A percentile compares a stretch with the other conserved stretches of the same genome.
Conservation (phyloP, 768 basidiomycete genomes). For the Phaffia australis region DNA sequence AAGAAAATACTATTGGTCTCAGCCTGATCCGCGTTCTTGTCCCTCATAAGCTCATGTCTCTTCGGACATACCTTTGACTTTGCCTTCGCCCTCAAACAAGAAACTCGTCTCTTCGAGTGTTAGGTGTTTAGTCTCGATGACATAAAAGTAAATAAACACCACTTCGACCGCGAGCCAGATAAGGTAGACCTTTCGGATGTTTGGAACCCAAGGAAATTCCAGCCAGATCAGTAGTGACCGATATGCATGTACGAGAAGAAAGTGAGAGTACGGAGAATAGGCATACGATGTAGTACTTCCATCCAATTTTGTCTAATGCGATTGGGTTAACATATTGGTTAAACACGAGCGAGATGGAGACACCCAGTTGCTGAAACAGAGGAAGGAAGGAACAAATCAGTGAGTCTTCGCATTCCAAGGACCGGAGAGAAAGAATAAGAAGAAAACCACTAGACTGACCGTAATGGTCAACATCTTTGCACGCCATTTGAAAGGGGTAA, state of each 20-base stretch:
- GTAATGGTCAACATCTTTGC: slow-evolving; percentile 78
- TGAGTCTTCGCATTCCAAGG: not conserved
- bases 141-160: slow-evolving; percentile 33
- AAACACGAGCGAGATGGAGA: slow-evolving; percentile 71
- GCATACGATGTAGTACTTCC: slow-evolving; percentile 36
- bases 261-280: not conserved
- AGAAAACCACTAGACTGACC: slow-evolving; percentile 29
- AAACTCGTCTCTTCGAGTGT: slow-evolving; percentile 73
- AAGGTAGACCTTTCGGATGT: too few relatives aligned
- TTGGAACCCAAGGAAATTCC: not conserved
- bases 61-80: slow-evolving; percentile 32
- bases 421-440: not conserved
- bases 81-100: slow-evolving; percentile 62
- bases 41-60: not conserved
- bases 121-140: slow-evolving; percentile 41
- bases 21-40: too few relatives aligned
- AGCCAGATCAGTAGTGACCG: not conserved
- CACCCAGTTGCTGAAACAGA: slow-evolving; percentile 30
- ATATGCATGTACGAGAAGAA: slow-evolving; percentile 2
- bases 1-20: not conserved
- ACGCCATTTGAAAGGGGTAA: slow-evolving; percentile 68
- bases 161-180: slow-evolving; percentile 32
- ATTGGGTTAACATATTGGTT: slow-evolving; percentile 67
- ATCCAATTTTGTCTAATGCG: slow-evolving; percentile 52
- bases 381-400: not conserved